phyloP scores from a whole-genome alignment of 2,329 filamentous ascomycete species.

The Trichoderma sp. region DNA sequence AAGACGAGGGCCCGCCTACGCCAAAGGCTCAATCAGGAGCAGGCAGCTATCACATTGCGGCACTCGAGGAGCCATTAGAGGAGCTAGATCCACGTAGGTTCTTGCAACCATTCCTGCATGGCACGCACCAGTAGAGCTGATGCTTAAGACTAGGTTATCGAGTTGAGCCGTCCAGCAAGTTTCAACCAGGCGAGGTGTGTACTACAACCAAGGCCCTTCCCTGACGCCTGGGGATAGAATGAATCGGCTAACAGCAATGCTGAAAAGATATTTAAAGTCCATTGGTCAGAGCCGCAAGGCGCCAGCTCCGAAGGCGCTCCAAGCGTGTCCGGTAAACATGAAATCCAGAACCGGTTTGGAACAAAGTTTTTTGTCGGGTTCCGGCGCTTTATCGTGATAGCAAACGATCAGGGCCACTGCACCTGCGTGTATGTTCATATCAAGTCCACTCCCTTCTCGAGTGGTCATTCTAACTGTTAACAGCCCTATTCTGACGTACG shows the following conservation, averaged over 20 bases:
- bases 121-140: not conserved
- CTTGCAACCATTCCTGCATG: not conserved
- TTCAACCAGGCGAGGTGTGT: conserved; percentile 43
- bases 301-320: conserved; percentile 31
- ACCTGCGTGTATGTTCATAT: conserved; percentile 50
- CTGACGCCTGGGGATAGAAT: too few species aligned
- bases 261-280: conserved; percentile 52
- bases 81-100: conserved; percentile 40
- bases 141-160: conserved; percentile 36
- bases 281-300: conserved; percentile 54
- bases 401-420: conserved; percentile 51
- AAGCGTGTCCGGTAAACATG: conserved; percentile 35
- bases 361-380: conserved; percentile 48
- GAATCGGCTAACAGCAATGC: not conserved
- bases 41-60: conserved; percentile 18
- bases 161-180: conserved; percentile 40
- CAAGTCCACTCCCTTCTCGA: not conserved
- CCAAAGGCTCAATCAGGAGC: conserved; percentile 23
- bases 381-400: conserved; percentile 55
- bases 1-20: conserved; percentile 29
- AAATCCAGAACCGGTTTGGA: conserved; percentile 35
- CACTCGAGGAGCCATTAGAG: conserved; percentile 23
- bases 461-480: not conserved
- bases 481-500: conserved; percentile 57
- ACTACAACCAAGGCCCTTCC: not conserved